Conservation (phyloP, 257 asterid species). For the Przewalskia tangutica region DNA sequence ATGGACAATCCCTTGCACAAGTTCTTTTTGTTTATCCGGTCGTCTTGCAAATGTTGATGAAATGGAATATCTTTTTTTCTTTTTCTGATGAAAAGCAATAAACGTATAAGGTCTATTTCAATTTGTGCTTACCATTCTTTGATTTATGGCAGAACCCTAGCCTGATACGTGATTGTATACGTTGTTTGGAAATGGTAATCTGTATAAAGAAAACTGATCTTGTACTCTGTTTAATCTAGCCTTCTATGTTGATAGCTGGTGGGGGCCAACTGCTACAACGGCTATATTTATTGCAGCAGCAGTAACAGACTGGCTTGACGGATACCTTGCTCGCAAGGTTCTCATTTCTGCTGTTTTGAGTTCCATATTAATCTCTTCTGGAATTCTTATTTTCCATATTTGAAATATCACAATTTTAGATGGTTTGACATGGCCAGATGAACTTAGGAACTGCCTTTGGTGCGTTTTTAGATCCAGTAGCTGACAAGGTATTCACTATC, state of each 20-base stretch:
- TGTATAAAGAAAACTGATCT: constrained; percentile 3
- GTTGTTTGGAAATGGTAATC: background rate
- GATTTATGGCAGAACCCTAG: background rate
- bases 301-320: constrained; percentile 97
- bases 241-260: constrained; percentile 77
- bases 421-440: constrained; percentile 49
- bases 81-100: background rate
- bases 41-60: background rate
- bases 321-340: constrained; percentile 95
- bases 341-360: constrained; percentile 5
- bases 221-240: constrained; percentile 32
- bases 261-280: constrained; percentile 88
- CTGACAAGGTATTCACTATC: constrained; percentile 66
- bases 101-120: background rate
- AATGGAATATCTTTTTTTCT: background rate
- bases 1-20: background rate
- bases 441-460: constrained; percentile 89
- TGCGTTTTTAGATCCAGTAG: constrained; percentile 98
- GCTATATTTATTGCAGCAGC: constrained; percentile 82
- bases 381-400: constrained; percentile 2
- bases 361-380: constrained; percentile 4
- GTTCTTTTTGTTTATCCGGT: background rate
- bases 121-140: background rate
- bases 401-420: constrained; percentile 3
- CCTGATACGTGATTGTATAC: background rate